Evolutionary conservation across 139 green algal species (phyloP).

Genomic region (Zygnema circumcarinatum): DNA sequence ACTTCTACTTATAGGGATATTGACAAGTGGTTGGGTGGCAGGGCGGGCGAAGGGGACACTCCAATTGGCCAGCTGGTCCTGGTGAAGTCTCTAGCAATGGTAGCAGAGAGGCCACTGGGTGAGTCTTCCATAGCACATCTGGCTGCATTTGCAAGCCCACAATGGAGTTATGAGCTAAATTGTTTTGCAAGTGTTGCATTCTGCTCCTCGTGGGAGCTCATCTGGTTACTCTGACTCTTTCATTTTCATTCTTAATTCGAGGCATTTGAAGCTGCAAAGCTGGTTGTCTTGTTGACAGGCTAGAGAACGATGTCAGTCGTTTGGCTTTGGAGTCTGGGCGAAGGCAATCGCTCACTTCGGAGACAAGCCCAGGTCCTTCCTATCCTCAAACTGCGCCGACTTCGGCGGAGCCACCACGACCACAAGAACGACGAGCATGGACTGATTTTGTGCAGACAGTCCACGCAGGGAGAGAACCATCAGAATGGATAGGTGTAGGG

Average conservation of each 20-base stretch:
- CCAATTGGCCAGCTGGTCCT: too few relatives aligned
- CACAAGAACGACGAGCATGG: background rate
- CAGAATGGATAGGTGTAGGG: background rate
- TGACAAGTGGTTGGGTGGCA: too few relatives aligned
- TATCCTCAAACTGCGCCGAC: background rate
- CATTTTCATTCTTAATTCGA: background rate
- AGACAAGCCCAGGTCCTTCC: background rate
- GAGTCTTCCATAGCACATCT: too few relatives aligned
- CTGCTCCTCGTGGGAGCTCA: background rate
- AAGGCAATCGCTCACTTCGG: background rate
- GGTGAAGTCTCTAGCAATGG: background rate
- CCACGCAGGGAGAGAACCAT: background rate
- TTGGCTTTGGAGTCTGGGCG: background rate
- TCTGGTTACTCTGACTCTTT: background rate
- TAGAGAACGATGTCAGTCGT: background rate
- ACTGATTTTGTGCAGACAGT: background rate
- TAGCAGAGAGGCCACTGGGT: background rate
- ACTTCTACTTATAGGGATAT: too few relatives aligned
- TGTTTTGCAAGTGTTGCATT: too few relatives aligned
- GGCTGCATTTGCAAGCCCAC: too few relatives aligned
- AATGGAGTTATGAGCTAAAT: too few relatives aligned
- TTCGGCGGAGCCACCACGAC: background rate
- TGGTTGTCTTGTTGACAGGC: background rate
- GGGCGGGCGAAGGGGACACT: too few relatives aligned
- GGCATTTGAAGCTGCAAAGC: background rate